Conservation (phyloP, 352 stramenopile genomes). For the Globisporangium nodosum region DNA sequence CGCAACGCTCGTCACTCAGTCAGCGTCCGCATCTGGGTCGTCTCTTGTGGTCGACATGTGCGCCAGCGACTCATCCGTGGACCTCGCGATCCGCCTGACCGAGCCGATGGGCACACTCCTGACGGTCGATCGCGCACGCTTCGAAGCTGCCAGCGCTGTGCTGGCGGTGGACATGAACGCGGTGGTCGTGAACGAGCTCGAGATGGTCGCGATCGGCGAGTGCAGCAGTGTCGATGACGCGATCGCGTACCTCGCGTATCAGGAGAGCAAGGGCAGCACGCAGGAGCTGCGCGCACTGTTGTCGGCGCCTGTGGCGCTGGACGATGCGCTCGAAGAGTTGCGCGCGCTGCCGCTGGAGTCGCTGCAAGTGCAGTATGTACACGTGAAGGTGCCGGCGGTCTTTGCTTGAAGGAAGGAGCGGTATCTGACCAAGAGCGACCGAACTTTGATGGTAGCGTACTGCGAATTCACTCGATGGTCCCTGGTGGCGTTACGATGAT, state of each 20-base stretch:
- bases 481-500: too few relatives aligned
- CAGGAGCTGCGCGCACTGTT: conserved; percentile 1
- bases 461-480: too few relatives aligned
- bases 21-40: conserved; percentile 15
- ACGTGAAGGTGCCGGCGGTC: neutral
- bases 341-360: neutral
- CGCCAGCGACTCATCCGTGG: conserved; percentile 28
- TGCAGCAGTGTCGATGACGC: conserved; percentile 8
- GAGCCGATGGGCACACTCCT: conserved; percentile 45
- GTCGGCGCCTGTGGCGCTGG: neutral
- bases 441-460: neutral
- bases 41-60: conserved; percentile 48
- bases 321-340: neutral
- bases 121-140: conserved; percentile 25
- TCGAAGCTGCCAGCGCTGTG: conserved; percentile 18
- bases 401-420: too few relatives aligned
- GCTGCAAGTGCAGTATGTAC: neutral
- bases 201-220: conserved; percentile 33
- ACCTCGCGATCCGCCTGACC: conserved; percentile 34
- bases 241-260: neutral
- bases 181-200: conserved; percentile 64
- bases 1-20: conserved; percentile 23
- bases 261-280: neutral
- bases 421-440: too few relatives aligned
- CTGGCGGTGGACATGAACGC: conserved; percentile 63